phyloP scores from a whole-genome alignment of 345 rosid genomes.

The Populus nigra region DNA sequence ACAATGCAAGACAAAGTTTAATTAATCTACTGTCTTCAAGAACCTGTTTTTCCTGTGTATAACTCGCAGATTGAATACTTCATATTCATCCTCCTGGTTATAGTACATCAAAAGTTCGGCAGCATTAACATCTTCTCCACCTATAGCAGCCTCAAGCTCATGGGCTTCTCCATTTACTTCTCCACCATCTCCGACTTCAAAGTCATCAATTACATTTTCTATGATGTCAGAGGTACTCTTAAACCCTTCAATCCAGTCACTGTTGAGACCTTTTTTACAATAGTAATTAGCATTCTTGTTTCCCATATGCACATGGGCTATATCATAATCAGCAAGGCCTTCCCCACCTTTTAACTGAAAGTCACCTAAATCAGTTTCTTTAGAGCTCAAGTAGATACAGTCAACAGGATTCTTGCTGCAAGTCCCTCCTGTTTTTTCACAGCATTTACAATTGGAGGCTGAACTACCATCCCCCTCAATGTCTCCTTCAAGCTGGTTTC shows the following conservation, averaged over 20 bases:
- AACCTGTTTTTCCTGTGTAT: constrained; percentile 91
- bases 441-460: constrained; percentile 21
- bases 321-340: constrained; percentile 10
- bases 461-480: constrained; percentile 18
- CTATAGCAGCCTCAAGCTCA: constrained; percentile 35
- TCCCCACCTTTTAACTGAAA: constrained; percentile 23
- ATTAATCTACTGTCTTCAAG: constrained; percentile 6
- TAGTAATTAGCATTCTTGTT: constrained; percentile 17
- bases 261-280: constrained; percentile 5
- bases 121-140: constrained; percentile 31
- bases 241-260: constrained; percentile 28
- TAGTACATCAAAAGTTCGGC: constrained; percentile 48
- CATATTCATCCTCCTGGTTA: constrained; percentile 60
- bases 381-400: constrained; percentile 15
- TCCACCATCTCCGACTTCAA: constrained; percentile 21
- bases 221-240: constrained; percentile 14
- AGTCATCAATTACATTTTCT: constrained; percentile 15
- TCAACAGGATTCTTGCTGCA: constrained; percentile 21
- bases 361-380: constrained; percentile 24
- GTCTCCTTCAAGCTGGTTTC: constrained; percentile 16
- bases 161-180: constrained; percentile 30
- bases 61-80: constrained; percentile 76
- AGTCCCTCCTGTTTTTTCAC: constrained; percentile 14
- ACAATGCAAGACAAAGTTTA: background rate
- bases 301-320: constrained; percentile 7